Percentiles rank a stretch among this genome's conserved stretches.
These are phyloP conservation scores for Cutaneotrichosporon mucoides DNA, from an alignment of 1,284 basidiomycete species.

Conservation along the genomic window DNA sequence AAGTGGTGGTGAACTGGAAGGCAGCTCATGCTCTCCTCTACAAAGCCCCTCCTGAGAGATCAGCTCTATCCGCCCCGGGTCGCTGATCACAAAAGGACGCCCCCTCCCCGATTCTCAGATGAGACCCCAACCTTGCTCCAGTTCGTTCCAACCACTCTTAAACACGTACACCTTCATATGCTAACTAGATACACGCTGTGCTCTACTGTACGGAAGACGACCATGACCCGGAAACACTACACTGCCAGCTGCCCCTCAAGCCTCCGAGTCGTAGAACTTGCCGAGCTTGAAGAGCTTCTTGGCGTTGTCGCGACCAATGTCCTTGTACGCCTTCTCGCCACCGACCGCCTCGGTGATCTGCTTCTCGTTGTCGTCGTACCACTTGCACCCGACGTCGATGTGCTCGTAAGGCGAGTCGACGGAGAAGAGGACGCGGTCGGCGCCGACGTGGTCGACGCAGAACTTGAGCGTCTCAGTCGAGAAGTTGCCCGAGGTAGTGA, in stretches of 20 bases:
- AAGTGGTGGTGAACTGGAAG: too few relatives aligned
- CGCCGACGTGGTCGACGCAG: slow-evolving; percentile 32
- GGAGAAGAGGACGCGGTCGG: slow-evolving; percentile 44
- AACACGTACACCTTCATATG: background rate
- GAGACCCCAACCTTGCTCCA: too few relatives aligned
- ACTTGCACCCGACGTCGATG: slow-evolving; percentile 39
- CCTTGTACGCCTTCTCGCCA: slow-evolving; percentile 17
- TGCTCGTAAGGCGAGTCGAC: slow-evolving; percentile 45
- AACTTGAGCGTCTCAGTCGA: slow-evolving; percentile 25
- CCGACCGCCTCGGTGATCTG: slow-evolving; percentile 16
- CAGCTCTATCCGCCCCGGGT: too few relatives aligned
- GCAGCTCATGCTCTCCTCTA: too few relatives aligned
- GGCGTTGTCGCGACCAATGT: slow-evolving; percentile 23
- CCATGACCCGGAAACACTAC: too few relatives aligned
- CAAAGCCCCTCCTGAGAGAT: too few relatives aligned
- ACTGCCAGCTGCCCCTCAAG: background rate
- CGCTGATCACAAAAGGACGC: too few relatives aligned
- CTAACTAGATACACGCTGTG: background rate
- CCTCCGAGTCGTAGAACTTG: slow-evolving; percentile 19
- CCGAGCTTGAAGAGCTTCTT: slow-evolving; percentile 24
- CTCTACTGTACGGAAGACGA: too few relatives aligned
- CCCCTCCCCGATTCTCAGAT: too few relatives aligned
- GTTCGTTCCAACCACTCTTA: too few relatives aligned
- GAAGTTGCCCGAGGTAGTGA: slow-evolving; percentile 22
- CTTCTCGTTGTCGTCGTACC: slow-evolving; percentile 29